A percentile compares a stretch with the other conserved stretches of the same genome.
These are phyloP conservation scores for Acanthamoeba rhysodes DNA, from an alignment of 208 protist species.

Conservation along the genomic window DNA sequence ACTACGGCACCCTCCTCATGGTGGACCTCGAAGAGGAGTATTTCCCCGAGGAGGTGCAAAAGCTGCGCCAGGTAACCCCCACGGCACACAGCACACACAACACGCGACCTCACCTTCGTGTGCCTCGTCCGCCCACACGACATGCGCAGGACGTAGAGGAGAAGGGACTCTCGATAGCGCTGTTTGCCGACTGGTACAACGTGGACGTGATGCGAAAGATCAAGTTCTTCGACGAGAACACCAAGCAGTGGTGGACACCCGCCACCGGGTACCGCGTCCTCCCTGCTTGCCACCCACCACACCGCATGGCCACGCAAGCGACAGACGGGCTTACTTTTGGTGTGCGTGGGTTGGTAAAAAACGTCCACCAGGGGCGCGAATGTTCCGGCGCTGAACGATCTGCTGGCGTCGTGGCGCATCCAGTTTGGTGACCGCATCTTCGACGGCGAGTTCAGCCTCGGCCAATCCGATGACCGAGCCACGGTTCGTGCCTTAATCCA, in stretches of 20 bases:
- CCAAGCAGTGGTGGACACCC: constrained; percentile 89
- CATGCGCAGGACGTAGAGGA: constrained; percentile 88
- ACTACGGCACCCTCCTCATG: constrained; percentile 93
- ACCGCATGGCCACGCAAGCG: background rate
- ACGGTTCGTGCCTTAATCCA: constrained; percentile 5
- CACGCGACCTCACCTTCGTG: background rate
- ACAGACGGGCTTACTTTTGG: background rate
- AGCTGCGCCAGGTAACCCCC: constrained; percentile 81
- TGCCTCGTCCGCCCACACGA: no score
- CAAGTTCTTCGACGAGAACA: constrained; percentile 95
- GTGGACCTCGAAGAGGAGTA: constrained; percentile 95
- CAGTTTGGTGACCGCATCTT: constrained; percentile 86
- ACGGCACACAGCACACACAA: background rate
- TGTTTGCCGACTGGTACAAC: constrained; percentile 96
- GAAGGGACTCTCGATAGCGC: constrained; percentile 91
- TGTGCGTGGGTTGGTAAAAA: background rate
- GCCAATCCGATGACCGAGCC: background rate
- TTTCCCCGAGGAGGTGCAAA: constrained; percentile 87
- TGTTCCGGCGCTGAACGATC: constrained; percentile 94
- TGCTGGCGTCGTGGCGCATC: constrained; percentile 91
- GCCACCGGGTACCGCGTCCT: constrained; percentile 85
- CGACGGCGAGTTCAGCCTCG: constrained; percentile 79
- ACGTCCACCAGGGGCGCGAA: constrained; percentile 89
- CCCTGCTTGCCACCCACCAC: background rate
- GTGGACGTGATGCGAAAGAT: constrained; percentile 90